Evolutionary conservation across 371 early-diverging fungal species (phyloP).

Genomic region (Apophysomyces variabilis): DNA sequence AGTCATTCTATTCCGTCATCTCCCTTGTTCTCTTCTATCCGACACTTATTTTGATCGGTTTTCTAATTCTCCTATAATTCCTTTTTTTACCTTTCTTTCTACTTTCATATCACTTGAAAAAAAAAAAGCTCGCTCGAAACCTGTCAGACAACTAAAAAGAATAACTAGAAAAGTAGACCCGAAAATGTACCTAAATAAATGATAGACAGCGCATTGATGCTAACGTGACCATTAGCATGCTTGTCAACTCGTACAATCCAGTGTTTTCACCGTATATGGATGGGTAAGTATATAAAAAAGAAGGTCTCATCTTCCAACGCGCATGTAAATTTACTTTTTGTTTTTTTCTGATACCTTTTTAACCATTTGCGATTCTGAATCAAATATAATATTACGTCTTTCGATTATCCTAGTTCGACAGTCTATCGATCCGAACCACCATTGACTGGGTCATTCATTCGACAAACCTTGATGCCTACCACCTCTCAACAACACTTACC

Average conservation of each 20-base stretch:
- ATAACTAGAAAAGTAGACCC: too few species aligned
- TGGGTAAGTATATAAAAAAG: slow-evolving; percentile 1
- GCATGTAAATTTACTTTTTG: background rate
- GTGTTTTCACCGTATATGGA: slow-evolving; percentile 6
- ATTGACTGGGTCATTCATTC: slow-evolving; percentile 1
- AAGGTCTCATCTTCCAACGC: background rate
- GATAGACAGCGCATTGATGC: slow-evolving; percentile 11
- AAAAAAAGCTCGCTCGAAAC: background rate
- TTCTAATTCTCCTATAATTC: background rate
- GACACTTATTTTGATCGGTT: slow-evolving; percentile 1
- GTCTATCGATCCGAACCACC: background rate
- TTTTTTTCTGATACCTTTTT: too few species aligned
- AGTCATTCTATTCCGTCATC: slow-evolving; percentile 4
- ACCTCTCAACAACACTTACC: background rate
- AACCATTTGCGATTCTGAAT: too few species aligned
- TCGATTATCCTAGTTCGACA: too few species aligned
- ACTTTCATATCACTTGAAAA: slow-evolving; percentile 4
- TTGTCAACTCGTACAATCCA: slow-evolving; percentile 5
- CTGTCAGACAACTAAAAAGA: slow-evolving; percentile 6
- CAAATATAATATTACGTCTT: too few species aligned
- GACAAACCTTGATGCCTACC: background rate
- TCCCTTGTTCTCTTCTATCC: background rate
- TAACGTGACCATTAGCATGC: slow-evolving; percentile 10
- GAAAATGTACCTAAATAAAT: background rate
- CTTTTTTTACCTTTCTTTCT: slow-evolving; percentile 7